phyloP scores from a whole-genome alignment of 164 flowering plant species.

The Hamamelis virginiana region DNA sequence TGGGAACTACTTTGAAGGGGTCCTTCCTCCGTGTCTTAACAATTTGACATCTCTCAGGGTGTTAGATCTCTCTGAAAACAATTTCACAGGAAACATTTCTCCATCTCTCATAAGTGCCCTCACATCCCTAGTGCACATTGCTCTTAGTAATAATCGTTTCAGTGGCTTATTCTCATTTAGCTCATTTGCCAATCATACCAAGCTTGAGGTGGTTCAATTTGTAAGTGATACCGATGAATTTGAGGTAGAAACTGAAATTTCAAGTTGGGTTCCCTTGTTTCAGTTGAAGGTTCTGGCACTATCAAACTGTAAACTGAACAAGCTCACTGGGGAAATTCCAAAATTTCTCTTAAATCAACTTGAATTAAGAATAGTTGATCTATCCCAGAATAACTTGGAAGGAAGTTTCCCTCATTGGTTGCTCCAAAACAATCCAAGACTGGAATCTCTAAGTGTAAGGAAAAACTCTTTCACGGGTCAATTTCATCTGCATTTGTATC shows the following conservation, averaged over 20 bases:
- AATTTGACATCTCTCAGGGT: no score
- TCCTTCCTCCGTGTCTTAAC: neutral
- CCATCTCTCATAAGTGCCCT: neutral
- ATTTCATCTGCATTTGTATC: neutral
- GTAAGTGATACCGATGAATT: no score
- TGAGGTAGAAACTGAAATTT: no score
- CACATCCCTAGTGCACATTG: neutral
- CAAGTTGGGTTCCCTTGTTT: slow-evolving; percentile 7
- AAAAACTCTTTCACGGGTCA: slow-evolving; percentile 8
- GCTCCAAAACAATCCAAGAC: slow-evolving; percentile 1
- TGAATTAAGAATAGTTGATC: neutral
- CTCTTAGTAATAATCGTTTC: no score
- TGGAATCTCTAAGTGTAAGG: neutral
- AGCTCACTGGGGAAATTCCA: neutral
- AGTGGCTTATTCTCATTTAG: no score
- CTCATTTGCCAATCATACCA: neutral
- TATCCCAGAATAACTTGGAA: slow-evolving; percentile 8
- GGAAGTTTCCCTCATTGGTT: slow-evolving; percentile 10
- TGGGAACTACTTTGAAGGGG: neutral
- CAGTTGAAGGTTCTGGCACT: slow-evolving; percentile 1
- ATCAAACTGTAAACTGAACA: no score
- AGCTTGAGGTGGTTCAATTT: neutral
- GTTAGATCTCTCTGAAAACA: no score
- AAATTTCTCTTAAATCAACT: no score
- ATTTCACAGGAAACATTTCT: no score